phyloP scores from a whole-genome alignment of 2,329 filamentous ascomycete genomes.

The Microthyrium microscopicum region DNA sequence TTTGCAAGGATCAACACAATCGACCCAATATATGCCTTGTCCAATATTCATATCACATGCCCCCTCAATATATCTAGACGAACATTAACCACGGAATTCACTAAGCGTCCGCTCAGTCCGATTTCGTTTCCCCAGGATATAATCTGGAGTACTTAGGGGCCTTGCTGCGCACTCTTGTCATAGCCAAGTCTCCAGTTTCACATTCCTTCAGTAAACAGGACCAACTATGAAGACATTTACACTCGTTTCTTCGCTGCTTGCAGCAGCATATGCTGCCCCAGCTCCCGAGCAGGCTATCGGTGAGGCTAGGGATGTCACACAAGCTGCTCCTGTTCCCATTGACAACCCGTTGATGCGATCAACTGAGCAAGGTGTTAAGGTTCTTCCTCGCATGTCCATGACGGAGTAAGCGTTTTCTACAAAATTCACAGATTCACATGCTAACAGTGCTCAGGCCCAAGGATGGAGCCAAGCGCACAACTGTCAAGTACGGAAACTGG shows the following conservation, averaged over 20 bases:
- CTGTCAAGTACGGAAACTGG: constrained; percentile 4
- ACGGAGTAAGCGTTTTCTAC: neutral
- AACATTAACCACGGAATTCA: too few relatives aligned
- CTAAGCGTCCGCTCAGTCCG: too few relatives aligned
- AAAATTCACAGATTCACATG: neutral
- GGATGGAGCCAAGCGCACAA: constrained; percentile 4
- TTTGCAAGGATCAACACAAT: too few relatives aligned
- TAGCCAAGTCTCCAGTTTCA: neutral
- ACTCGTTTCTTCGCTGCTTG: constrained; percentile 6
- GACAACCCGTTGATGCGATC: neutral
- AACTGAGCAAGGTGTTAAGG: constrained; percentile 2
- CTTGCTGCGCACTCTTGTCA: neutral
- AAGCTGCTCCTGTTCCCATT: neutral
- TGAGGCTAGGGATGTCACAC: constrained; percentile 1
- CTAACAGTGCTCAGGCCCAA: neutral
- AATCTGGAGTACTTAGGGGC: constrained; percentile 3
- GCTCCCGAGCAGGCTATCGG: constrained; percentile 1
- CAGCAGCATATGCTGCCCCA: constrained; percentile 1
- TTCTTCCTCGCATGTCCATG: neutral
- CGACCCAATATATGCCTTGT: too few relatives aligned
- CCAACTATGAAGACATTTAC: constrained; percentile 6
- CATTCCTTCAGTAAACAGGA: constrained; percentile 4
- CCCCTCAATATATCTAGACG: too few relatives aligned
- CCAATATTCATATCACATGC: too few relatives aligned
- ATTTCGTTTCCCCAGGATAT: neutral